Evolutionary conservation across 176 grass and related monocot genomes (phyloP).

Genomic region (Carex cristatella): DNA sequence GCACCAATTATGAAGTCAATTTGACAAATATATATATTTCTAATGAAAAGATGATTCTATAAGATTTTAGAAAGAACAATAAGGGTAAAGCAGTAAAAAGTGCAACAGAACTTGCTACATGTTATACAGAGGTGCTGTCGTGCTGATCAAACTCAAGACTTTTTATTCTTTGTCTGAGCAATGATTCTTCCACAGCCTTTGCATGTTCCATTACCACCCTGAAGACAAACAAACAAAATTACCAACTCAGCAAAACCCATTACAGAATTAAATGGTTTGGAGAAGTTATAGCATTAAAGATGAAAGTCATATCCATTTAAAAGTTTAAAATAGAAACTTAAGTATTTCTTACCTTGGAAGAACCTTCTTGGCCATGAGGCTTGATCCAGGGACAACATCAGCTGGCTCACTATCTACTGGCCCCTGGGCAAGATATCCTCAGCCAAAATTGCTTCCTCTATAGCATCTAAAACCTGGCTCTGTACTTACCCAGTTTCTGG

Average conservation of each 20-base stretch:
- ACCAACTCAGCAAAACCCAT: neutral
- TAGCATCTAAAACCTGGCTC: slow-evolving; percentile 61
- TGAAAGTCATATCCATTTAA: too few relatives aligned
- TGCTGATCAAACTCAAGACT: neutral
- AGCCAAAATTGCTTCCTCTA: slow-evolving; percentile 83
- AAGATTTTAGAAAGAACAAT: neutral
- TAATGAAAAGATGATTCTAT: neutral
- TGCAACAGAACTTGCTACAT: neutral
- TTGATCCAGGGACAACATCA: slow-evolving; percentile 28
- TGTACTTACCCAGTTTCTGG: slow-evolving; percentile 53
- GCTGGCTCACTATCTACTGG: slow-evolving; percentile 29
- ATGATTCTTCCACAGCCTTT: neutral
- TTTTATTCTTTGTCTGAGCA: neutral
- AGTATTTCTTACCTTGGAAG: slow-evolving; percentile 1
- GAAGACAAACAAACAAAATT: neutral
- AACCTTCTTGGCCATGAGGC: slow-evolving; percentile 26
- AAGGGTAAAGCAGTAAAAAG: neutral
- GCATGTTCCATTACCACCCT: neutral
- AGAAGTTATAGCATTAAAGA: neutral
- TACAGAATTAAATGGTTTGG: neutral
- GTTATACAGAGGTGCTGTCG: neutral
- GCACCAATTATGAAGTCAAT: neutral
- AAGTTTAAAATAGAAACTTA: neutral
- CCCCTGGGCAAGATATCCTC: slow-evolving; percentile 35
- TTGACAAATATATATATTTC: neutral